Evolutionary conservation across 306 rosid genomes (phyloP).

Genomic region (Rosa chinensis): DNA sequence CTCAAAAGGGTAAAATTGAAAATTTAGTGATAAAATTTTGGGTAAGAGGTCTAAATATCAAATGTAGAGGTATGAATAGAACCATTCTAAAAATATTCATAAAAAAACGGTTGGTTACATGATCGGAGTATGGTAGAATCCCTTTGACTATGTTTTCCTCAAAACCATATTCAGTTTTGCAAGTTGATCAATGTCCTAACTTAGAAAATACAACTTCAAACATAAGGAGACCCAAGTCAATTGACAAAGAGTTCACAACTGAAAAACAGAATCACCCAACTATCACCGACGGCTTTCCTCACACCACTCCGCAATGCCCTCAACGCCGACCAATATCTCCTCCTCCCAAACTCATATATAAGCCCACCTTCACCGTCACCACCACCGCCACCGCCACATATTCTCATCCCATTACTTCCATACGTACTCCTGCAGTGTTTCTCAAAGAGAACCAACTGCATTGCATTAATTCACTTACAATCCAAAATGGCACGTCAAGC

Average conservation of each 20-base stretch:
- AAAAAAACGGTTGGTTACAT: background rate
- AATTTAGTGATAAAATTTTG: too few species aligned
- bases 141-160: background rate
- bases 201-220: background rate
- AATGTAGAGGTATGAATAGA: too few species aligned
- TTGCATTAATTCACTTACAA: background rate
- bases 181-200: background rate
- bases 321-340: background rate
- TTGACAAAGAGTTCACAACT: background rate
- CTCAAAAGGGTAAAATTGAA: too few species aligned
- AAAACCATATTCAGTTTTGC: background rate
- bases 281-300: slow-evolving; percentile 15
- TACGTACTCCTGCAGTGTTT: slow-evolving; percentile 26
- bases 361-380: background rate
- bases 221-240: background rate
- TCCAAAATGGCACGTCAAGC: slow-evolving; percentile 51
- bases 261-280: background rate
- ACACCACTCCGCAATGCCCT: background rate
- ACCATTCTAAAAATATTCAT: too few species aligned
- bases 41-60: too few species aligned
- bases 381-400: background rate
- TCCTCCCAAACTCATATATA: background rate
- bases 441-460: slow-evolving; percentile 20
- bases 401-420: background rate
- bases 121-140: background rate